Evolutionary conservation across 225 moss, liverwort and hornwort species (phyloP).

Genomic region (Thuidium tamariscinum): DNA sequence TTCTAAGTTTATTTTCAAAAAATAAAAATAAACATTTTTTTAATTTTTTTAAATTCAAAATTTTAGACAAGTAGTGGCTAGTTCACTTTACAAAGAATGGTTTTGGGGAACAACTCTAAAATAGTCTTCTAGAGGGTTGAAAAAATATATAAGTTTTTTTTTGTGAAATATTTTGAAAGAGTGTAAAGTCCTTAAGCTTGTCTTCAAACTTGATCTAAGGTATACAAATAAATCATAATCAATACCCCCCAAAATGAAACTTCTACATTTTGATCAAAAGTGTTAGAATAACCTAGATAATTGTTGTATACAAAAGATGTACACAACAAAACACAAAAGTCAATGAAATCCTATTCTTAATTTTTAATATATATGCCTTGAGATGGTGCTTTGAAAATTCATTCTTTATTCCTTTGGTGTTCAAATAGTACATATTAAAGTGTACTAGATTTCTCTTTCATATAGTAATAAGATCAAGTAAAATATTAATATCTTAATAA

Average conservation of each 20-base stretch:
- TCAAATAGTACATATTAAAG: too few relatives aligned
- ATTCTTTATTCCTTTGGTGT: neutral
- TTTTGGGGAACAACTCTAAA: too few relatives aligned
- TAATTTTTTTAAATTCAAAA: too few relatives aligned
- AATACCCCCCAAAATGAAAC: rapidly evolving
- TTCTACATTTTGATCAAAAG: neutral
- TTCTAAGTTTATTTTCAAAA: too few relatives aligned
- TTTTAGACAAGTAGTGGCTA: too few relatives aligned
- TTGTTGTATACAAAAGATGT: neutral
- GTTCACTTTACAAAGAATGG: too few relatives aligned
- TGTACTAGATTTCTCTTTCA: rapidly evolving
- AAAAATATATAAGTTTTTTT: too few relatives aligned
- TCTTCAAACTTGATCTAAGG: neutral
- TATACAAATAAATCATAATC: neutral
- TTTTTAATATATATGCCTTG: rapidly evolving
- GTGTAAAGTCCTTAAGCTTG: neutral
- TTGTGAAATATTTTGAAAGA: neutral
- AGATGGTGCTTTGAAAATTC: neutral
- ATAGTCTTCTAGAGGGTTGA: too few relatives aligned
- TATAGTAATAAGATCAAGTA: neutral
- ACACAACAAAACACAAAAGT: neutral
- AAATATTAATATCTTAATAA: neutral
- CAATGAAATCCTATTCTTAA: neutral
- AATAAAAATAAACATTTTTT: too few relatives aligned
- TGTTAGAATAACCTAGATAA: rapidly evolving